Conservation (phyloP, 2,329 filamentous ascomycete species). For the Colletotrichum falcatum region DNA sequence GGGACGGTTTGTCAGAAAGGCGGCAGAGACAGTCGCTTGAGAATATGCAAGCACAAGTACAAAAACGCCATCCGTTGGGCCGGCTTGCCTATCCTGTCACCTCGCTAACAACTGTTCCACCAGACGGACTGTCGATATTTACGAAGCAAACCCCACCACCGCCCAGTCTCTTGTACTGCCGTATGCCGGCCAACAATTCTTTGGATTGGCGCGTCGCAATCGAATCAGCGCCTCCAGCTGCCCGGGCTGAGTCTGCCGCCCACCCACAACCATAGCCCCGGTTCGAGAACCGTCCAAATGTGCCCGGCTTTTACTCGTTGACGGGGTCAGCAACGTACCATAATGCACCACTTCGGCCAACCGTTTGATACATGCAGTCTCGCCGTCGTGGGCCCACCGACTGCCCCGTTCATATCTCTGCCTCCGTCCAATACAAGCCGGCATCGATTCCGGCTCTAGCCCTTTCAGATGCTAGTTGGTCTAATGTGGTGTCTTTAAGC, state of each 20-base stretch:
- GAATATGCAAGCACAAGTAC: not conserved
- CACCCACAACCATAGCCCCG: constrained; percentile 4
- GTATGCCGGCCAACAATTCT: constrained; percentile 29
- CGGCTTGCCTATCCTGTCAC: not conserved
- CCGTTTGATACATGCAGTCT: constrained; percentile 16
- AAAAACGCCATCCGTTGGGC: not conserved
- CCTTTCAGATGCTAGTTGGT: constrained; percentile 1
- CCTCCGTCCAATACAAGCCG: constrained; percentile 22
- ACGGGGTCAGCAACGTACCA: constrained; percentile 12
- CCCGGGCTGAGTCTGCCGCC: not conserved
- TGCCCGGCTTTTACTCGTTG: constrained; percentile 14
- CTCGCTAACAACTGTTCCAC: not conserved
- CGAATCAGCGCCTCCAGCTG: constrained; percentile 13
- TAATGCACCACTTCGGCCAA: constrained; percentile 4
- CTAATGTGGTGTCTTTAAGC: not conserved
- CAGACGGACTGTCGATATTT: not conserved
- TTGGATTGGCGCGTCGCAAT: constrained; percentile 1
- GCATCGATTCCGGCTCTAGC: not conserved
- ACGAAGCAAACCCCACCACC: constrained; percentile 8
- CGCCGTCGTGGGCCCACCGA: constrained; percentile 10
- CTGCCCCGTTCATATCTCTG: constrained; percentile 5
- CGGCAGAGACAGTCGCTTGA: not conserved
- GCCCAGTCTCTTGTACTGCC: constrained; percentile 32
- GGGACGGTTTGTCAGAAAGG: not conserved
- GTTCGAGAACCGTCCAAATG: not conserved